phyloP scores from a whole-genome alignment of 805 yeast species.

The Metschnikowia aberdeeniae region DNA sequence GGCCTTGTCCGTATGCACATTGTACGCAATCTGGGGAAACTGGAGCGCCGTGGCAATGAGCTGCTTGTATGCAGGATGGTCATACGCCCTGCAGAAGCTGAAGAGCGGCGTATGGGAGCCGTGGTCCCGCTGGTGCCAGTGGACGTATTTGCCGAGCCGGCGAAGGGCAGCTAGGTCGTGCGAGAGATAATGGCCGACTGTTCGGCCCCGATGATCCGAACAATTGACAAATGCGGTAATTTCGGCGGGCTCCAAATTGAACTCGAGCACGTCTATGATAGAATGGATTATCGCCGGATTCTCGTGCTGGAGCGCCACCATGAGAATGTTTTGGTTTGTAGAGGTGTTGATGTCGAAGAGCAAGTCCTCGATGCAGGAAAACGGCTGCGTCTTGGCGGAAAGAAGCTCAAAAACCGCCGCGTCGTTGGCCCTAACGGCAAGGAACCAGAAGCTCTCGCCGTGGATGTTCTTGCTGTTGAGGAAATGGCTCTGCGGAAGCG shows the following conservation, averaged over 20 bases:
- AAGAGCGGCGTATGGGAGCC: slow-evolving; percentile 76
- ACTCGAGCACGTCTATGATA: slow-evolving; percentile 38
- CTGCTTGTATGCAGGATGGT: slow-evolving; percentile 56
- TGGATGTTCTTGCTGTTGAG: slow-evolving; percentile 24
- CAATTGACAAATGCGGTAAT: slow-evolving; percentile 44
- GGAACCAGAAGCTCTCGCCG: slow-evolving; percentile 72
- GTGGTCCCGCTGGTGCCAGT: slow-evolving; percentile 67
- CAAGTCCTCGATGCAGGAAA: slow-evolving; percentile 64
- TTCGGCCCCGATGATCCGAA: slow-evolving; percentile 51
- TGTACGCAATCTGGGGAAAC: slow-evolving; percentile 45
- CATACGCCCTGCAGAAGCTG: slow-evolving; percentile 74
- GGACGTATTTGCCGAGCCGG: slow-evolving; percentile 51
- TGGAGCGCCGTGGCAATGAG: slow-evolving; percentile 46
- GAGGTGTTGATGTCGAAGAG: slow-evolving; percentile 55
- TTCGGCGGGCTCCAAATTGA: slow-evolving; percentile 44
- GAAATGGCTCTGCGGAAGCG: slow-evolving; percentile 23
- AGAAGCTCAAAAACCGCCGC: slow-evolving; percentile 43
- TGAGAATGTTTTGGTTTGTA: slow-evolving; percentile 52
- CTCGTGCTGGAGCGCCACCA: slow-evolving; percentile 57
- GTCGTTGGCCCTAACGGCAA: slow-evolving; percentile 52
- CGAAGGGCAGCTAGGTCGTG: slow-evolving; percentile 50
- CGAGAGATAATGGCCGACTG: slow-evolving; percentile 71
- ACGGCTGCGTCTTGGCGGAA: slow-evolving; percentile 39
- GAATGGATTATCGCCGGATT: slow-evolving; percentile 43
- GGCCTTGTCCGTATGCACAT: slow-evolving; percentile 64